Evolutionary conservation across 164 flowering plant genomes (phyloP).

Genomic region (Tinospora cordifolia): DNA sequence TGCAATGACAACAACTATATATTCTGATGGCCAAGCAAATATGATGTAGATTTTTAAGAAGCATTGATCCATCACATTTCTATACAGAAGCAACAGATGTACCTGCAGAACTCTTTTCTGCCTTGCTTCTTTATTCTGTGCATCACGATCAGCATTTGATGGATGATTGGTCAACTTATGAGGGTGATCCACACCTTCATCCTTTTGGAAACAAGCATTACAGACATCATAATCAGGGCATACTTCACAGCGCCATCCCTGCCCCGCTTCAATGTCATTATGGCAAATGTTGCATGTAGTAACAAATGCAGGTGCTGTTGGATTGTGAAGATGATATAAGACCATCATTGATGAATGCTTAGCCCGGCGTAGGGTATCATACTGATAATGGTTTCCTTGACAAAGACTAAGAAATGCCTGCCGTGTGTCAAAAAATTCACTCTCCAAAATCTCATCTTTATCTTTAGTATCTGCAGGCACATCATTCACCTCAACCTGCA

Average conservation of each 20-base stretch:
- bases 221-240: slow-evolving; percentile 99
- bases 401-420: slow-evolving; percentile 98
- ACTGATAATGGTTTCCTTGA: slow-evolving; percentile 98
- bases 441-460: slow-evolving; percentile 91
- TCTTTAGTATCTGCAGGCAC: slow-evolving; percentile 88
- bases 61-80: not conserved
- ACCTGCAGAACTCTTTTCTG: slow-evolving; percentile 87
- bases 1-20: too few species aligned
- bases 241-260: slow-evolving; percentile 97
- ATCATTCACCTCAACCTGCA: slow-evolving; percentile 74
- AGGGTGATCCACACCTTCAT: slow-evolving; percentile 80
- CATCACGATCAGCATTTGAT: slow-evolving; percentile 78
- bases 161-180: slow-evolving; percentile 89
- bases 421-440: slow-evolving; percentile 97
- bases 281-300: slow-evolving; percentile 76
- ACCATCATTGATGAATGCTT: slow-evolving; percentile 99
- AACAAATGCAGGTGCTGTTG: slow-evolving; percentile 98
- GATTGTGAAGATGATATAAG: slow-evolving; percentile 97
- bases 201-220: slow-evolving; percentile 74
- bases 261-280: slow-evolving; percentile 90
- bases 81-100: slow-evolving; percentile 3
- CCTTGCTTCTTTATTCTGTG: slow-evolving; percentile 92
- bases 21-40: too few species aligned
- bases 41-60: too few species aligned
- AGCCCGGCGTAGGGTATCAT: slow-evolving; percentile 96